Base-by-base conservation (phyloP, 257 asterid species). In the Cruciata laevipes region DNA sequence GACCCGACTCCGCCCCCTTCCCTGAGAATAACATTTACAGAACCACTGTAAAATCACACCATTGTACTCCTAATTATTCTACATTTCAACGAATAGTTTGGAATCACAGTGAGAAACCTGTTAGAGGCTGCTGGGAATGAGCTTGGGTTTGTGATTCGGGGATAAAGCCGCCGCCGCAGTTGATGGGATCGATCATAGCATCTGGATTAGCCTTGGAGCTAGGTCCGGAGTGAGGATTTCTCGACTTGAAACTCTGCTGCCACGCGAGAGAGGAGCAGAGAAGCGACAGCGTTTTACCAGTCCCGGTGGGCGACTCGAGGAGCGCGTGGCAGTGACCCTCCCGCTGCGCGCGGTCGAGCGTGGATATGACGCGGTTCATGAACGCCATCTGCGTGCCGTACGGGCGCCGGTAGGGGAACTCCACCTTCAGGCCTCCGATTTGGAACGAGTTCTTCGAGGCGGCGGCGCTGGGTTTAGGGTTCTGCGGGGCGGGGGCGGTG, bases 281-380 rank as follows among this genome's bases (percentile, higher is more conserved):
- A 63, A 93, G 85, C 35, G 99, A 90, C 3, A 90, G 86, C 3
- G 99, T 77, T 69, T 93, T 93, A 20, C 99, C 99, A 0, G 99
- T 93, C n/a, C 99, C 99, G 7, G 99, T 93, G 2, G 99, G 99
- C 17, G 97, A 93, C 71, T 93, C 97, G 23, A 93, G 97, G 71
- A 93, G 80, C 72, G 99, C 97, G 77, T 93, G 95, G 73, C 84
- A 80, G 59, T 75, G 87, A 6, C 96, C 92, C 0, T 93, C 99
- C 25, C 86, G 77, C 72, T 65, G 74, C 1, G 96, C 79, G 53
- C 95, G 82, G 52, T 93, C 96, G 38, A 93, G 86, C 2, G 97
- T 93, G 17, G 95, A 82, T 30, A 93, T 90, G 20, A 93, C 95
- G 61, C 96, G 80, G 65, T 82, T 86, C 97, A 93, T 93, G 78